Evolutionary conservation across 2,329 filamentous ascomycete species (phyloP), one percentile per base, ranked within the genome.

Genomic region (Colletotrichum tamarilloi): DNA sequence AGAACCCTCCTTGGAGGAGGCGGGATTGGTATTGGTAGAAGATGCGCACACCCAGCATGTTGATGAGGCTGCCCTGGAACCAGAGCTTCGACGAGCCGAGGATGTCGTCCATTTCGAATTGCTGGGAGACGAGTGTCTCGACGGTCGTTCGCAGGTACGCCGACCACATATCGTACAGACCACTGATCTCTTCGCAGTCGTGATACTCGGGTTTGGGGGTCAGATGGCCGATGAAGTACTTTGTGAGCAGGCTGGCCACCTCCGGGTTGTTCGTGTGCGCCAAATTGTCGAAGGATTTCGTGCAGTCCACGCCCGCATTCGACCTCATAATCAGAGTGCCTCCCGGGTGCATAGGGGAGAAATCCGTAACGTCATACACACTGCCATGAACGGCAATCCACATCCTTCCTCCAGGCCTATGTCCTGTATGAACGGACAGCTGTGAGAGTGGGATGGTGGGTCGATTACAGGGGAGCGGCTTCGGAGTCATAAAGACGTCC

Each of bases 401-500:
- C 77, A 87, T 85, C 5, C 84, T 81, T 4, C 82, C 82, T 4
- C 81, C 84, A 4, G 84, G 83, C 0, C 84, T 80, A 69, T 89
- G 87, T 0, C 87, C 88, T 0, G 88, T 89, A 63, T 89, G 83
- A 2, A 82, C 77, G 8, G 87, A 86, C 6, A 90, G 81, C 72
- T 86, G 82, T 0, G 87, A 88, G 3, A 87, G 78, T 0, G 87
- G 83, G 22, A 89, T 88, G 0, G 85, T 87, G 0, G 87, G 85
- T 0, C 85, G 80, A 57, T 88, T 86, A 77, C 84, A 87, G 0
- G 87, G 85, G 1, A 89, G 82, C 0, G 87, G 84, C 69, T 85
- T 87, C 1, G 87, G 88, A 1, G 86, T 86, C 87, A 89, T 89
- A 77, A 89, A 89, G 53, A 89, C 86, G 71, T 89, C 87, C 0